Base-by-base conservation (phyloP, 208 protist species). In the Trypanosoma brucei region DNA sequence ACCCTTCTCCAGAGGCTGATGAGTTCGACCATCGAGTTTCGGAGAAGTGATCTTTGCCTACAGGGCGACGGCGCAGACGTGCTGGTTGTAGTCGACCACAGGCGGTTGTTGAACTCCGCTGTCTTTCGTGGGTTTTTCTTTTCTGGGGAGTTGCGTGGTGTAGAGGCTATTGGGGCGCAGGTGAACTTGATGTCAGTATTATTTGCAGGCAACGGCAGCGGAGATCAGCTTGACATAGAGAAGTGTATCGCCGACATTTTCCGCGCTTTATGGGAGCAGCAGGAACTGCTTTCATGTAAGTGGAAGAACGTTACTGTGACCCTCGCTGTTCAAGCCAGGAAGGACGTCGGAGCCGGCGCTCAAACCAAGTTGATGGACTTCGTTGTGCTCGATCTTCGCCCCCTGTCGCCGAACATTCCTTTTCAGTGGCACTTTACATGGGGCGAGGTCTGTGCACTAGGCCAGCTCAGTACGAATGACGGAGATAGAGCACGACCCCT, bases 101-200 rank as follows among this genome's bases (percentile, higher is more conserved):
- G 51, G 1, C 61, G 68, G 9, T 55, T 82, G 36, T 37, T 40
- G 2, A 14, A 58, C 33, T 73, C 72, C 3, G 68, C 75, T 9
- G 33, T 70, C 35, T 82, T 82, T 50, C 62, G 76, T 39, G 76
- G 40, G 2, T 78, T 82, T 68, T 75, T 82, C 31, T 65, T 82
- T 44, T 52, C 48, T 39, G 71, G 71, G 14, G 38, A 66, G 38
- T 51, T 82, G 44, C 59, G 56, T 3, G 76, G 54, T n/a, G 44
- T 82, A 3, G 76, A 82, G 49, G 70, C 72, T 65, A 39, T 75
- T 57, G 76, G 76, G 9, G 60, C 76, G 33, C 63, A 78, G 31
- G 59, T 70, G 22, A 75, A 82, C 39, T 34, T 72, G 33, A 34
- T 82, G 64, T 52, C 56, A 22, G 34, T 56, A 14, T 44, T 81